Evolutionary conservation across 495 filamentous ascomycete species (phyloP), one percentile per base, ranked within the genome.

Genomic region (Podospora pseudoanserina): DNA sequence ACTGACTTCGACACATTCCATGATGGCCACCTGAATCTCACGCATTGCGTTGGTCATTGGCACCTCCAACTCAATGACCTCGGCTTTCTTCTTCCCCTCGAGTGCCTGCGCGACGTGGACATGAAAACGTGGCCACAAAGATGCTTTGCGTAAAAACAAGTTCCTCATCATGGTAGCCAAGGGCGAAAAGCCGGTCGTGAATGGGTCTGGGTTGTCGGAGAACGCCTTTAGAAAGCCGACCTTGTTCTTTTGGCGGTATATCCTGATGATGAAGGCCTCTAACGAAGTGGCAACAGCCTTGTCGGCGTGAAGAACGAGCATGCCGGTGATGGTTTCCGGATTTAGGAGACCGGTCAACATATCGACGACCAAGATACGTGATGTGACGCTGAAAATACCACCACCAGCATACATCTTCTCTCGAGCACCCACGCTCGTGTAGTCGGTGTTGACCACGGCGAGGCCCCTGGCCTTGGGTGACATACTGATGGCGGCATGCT

Each of bases 41-140:
- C 85, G 87, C 95, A 99, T 99, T 54, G 89, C 85, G 58, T 96
- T 91, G 23, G 93, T 96, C 94, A 99, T 97, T 32, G 92, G 89
- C n/a, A 98, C 90, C 74, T 97, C 94, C 13, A 98, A 83, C 74
- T 99, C 95, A 49, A 99, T 96, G 53, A 99, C 95, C 79, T 98
- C 95, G 0, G 95, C 94, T 75, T 96, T 97, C 77, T 92, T 91
- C 72, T 89, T 76, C n/a, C 92, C 94, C 77, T 99, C 94, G 4
- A 99, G 79, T 1, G 93, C 91, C 71, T 93, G 88, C 0, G 92
- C 91, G 3, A 99, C 92, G 4, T 90, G 88, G 57, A 97, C 85
- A 74, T 98, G 94, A 72, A 97, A 99, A n/a, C 95, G 86, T 11
- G 95, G 95, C 90, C 95, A 99, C 9, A 99, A 79, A 0, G 93